These are phyloP conservation scores for Kazachstania psychrophila DNA, from an alignment of 805 yeast species.

Conservation along the genomic window DNA sequence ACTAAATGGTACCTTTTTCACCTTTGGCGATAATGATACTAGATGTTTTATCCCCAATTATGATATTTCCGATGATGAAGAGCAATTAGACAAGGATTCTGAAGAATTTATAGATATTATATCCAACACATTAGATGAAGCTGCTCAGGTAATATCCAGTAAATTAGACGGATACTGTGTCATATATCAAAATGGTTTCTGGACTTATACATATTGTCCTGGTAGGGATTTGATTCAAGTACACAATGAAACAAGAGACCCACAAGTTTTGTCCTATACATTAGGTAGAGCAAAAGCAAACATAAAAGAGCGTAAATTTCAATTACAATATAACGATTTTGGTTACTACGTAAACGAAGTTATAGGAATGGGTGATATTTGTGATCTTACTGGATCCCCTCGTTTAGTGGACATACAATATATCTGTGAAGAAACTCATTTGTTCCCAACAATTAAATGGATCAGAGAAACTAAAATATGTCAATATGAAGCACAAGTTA, in stretches of 20 bases:
- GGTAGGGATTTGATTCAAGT: conserved; percentile 42
- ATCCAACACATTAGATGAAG: conserved; percentile 11
- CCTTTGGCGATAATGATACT: conserved; percentile 14
- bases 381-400: conserved; percentile 48
- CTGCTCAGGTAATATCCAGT: conserved; percentile 13
- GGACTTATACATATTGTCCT: conserved; percentile 46
- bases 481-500: conserved; percentile 43
- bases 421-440: conserved; percentile 36
- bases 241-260: conserved; percentile 24
- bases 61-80: conserved; percentile 2
- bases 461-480: conserved; percentile 49
- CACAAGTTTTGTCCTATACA: conserved; percentile 7
- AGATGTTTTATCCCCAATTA: conserved; percentile 18
- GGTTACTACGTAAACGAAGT: conserved; percentile 29
- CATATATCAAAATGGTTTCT: conserved; percentile 34
- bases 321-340: conserved; percentile 28
- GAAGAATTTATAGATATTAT: conserved; percentile 11
- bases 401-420: conserved; percentile 49
- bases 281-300: conserved; percentile 21
- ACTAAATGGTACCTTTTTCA: conserved; percentile 11
- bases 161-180: conserved; percentile 19
- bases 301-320: conserved; percentile 17
- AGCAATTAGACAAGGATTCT: conserved; percentile 6
- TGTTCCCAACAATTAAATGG: conserved; percentile 27
- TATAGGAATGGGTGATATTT: conserved; percentile 44